Conservation (phyloP, 2,329 filamentous ascomycete species). For the Annulohypoxylon truncatum region DNA sequence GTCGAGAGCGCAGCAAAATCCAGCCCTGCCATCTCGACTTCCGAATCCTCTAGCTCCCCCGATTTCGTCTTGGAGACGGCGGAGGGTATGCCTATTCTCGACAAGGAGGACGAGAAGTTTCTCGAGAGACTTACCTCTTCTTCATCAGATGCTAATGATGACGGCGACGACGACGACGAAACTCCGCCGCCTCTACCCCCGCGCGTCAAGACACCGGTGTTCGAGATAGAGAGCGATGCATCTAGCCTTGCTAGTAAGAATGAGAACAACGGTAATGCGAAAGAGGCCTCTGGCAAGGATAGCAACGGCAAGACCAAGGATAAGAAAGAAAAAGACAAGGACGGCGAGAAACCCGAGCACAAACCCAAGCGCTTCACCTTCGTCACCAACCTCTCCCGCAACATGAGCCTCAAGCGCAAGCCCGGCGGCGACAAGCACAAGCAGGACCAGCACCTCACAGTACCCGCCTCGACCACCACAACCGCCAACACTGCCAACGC, state of each 20-base stretch:
- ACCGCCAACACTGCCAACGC: constrained; percentile 44
- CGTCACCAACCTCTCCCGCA: constrained; percentile 49
- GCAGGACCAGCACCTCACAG: constrained; percentile 24
- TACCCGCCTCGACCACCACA: constrained; percentile 54
- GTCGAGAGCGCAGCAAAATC: constrained; percentile 47
- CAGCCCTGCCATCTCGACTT: constrained; percentile 29
- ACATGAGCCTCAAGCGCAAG: constrained; percentile 48
- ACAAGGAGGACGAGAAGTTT: constrained; percentile 68
- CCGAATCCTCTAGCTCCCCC: constrained; percentile 37
- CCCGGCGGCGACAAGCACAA: constrained; percentile 29
- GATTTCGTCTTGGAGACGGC: constrained; percentile 47
- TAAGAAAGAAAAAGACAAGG: constrained; percentile 51
- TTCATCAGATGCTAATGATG: too few species aligned
- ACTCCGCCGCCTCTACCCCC: constrained; percentile 67
- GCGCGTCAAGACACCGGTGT: constrained; percentile 61
- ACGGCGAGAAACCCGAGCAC: constrained; percentile 1
- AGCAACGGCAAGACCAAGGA: constrained; percentile 43
- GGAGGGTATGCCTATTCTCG: constrained; percentile 60
- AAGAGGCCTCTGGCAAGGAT: constrained; percentile 38
- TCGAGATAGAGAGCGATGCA: constrained; percentile 60
- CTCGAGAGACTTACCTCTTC: constrained; percentile 64
- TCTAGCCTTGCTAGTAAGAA: constrained; percentile 52
- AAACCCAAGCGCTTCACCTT: constrained; percentile 55
- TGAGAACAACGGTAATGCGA: constrained; percentile 32
- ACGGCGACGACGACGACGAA: constrained; percentile 56